phyloP scores from a whole-genome alignment of 495 filamentous ascomycete species.

The Podospora bellae-mahoneyi region DNA sequence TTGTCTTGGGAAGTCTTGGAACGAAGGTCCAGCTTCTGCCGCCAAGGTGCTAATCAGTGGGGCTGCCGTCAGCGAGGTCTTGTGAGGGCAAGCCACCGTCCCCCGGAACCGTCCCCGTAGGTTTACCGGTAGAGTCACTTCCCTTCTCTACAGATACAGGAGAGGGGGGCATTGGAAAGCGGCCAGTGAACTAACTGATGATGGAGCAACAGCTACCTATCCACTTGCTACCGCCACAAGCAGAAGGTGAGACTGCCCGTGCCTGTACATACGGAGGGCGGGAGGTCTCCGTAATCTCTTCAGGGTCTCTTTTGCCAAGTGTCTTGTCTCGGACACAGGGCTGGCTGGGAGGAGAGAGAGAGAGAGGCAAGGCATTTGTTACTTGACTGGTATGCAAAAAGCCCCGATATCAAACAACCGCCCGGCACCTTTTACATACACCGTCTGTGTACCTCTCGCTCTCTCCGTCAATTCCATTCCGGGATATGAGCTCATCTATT shows the following conservation, averaged over 20 bases:
- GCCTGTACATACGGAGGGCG: not conserved
- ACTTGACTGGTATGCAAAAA: not conserved
- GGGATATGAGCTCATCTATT: not conserved
- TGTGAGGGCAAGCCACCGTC: slow-evolving; percentile 13
- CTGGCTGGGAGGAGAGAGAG: not conserved
- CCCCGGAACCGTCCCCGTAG: slow-evolving; percentile 1
- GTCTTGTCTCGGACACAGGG: not conserved
- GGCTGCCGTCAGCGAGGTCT: slow-evolving; percentile 12
- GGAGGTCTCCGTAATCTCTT: not conserved
- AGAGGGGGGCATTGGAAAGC: not conserved
- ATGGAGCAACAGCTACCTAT: too few relatives aligned
- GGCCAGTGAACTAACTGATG: not conserved
- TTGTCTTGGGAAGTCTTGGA: slow-evolving; percentile 11
- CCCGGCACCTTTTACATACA: not conserved
- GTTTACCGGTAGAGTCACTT: not conserved
- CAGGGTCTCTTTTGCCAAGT: not conserved
- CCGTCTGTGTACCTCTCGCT: not conserved
- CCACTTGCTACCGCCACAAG: too few relatives aligned
- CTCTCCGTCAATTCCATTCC: not conserved
- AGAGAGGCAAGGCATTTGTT: not conserved
- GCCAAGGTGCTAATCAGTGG: slow-evolving; percentile 14
- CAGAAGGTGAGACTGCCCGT: not conserved
- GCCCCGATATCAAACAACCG: not conserved
- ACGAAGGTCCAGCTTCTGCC: slow-evolving; percentile 10
- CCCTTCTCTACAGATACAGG: not conserved